phyloP scores from a whole-genome alignment of 2,329 filamentous ascomycete genomes.

The Sporothrix pallida region DNA sequence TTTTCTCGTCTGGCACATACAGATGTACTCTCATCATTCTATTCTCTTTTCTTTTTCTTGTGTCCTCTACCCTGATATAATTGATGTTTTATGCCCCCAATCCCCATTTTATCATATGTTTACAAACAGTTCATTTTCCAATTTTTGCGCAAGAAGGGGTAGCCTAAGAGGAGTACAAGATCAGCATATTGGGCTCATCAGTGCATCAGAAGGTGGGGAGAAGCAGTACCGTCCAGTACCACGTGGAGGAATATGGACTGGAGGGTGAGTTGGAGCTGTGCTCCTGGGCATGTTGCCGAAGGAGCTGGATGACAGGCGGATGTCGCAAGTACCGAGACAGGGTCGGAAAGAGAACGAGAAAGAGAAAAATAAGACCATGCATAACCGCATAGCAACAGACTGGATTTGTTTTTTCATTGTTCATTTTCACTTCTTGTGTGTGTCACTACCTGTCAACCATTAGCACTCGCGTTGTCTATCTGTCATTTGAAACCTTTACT shows the following conservation, averaged over 20 bases:
- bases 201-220: neutral
- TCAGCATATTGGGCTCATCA: neutral
- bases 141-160: neutral
- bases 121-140: neutral
- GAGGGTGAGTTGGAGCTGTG: neutral
- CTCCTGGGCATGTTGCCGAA: neutral
- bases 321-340: neutral
- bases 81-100: conserved; percentile 25
- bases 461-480: neutral
- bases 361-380: neutral
- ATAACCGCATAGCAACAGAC: conserved; percentile 5
- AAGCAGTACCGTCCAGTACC: neutral
- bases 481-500: neutral
- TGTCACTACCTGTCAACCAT: conserved; percentile 8
- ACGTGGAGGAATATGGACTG: neutral
- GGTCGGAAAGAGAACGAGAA: neutral
- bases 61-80: conserved; percentile 25
- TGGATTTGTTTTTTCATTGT: conserved; percentile 29
- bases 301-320: neutral
- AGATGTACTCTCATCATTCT: neutral
- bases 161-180: neutral
- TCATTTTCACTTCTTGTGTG: neutral
- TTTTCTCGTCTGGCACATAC: conserved; percentile 22
- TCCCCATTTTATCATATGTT: conserved; percentile 22
- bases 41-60: conserved; percentile 9